Evolutionary conservation across 306 rosid species (phyloP), one percentile per base, ranked within the genome.

Genomic region (Alnus rubra): DNA sequence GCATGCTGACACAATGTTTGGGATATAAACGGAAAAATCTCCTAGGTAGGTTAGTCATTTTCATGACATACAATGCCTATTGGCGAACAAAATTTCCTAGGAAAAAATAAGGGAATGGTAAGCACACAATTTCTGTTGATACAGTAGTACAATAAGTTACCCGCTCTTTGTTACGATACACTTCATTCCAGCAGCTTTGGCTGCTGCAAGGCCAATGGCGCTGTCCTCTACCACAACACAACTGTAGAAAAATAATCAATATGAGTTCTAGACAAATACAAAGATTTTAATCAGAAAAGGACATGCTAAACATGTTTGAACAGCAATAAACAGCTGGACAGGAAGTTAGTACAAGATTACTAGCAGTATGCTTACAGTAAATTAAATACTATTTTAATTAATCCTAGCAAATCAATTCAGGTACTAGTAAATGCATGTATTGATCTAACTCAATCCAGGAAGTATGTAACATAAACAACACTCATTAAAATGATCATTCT

Each of bases 151-250:
- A 69, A 54, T 4, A 53, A 53, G n/a, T 74, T 87, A 91, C 99
- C 99, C 90, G 84, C 98, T 93, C 85, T 93, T 95, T 54, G 99
- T 95, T 78, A 95, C 73, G 81, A 91, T 87, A 74, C 99, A 95
- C 73, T 86, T 95, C 99, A 93, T 95, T 73, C 99, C 97, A 16
- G 98, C 98, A 45, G 86, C 86, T 89, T 93, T 95, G 74, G 98
- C 99, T 62, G 99, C 99, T 59, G 97, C 92, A 63, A 95, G 96
- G 85, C 99, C 96, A 81, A 95, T 95, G 82, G 92, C 93, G 42
- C 98, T 95, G 81, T 95, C 98, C 89, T 93, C 98, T 53, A 93
- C 90, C 87, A 95, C 99, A 73, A 91, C 97, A 84, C 99, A 93
- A 80, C 99, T 95, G 92, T 74, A 75, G 49, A 82, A 78, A 59